Evolutionary conservation across 305 asterid species (phyloP).

Genomic region (Rubia peregrina): DNA sequence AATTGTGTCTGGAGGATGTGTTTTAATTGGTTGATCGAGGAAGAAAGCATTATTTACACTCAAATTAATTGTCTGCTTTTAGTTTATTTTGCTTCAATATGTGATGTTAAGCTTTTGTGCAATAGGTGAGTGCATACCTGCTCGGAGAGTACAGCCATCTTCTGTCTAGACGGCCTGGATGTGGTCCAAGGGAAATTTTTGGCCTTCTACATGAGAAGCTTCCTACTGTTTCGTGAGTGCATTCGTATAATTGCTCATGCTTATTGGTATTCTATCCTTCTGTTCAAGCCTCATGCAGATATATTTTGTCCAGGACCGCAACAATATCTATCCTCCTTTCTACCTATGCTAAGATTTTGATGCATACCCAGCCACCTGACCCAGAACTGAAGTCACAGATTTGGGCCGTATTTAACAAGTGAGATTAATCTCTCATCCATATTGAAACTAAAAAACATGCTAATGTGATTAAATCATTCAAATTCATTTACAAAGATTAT

Average conservation of each 20-base stretch:
- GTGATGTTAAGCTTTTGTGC: slow-evolving; percentile 10
- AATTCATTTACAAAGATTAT: slow-evolving; percentile 17
- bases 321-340: slow-evolving; percentile 94
- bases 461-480: neutral
- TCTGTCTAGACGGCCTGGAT: slow-evolving; percentile 46
- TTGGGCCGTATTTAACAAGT: slow-evolving; percentile 49
- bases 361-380: slow-evolving; percentile 86
- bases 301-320: slow-evolving; percentile 55
- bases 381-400: slow-evolving; percentile 45
- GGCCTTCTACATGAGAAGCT: slow-evolving; percentile 84
- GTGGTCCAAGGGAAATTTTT: slow-evolving; percentile 82
- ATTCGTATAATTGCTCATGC: slow-evolving; percentile 10
- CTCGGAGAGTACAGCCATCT: slow-evolving; percentile 99
- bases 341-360: slow-evolving; percentile 51
- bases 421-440: slow-evolving; percentile 17
- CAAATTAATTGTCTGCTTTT: neutral
- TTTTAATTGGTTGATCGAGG: neutral
- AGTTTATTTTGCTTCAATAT: slow-evolving; percentile 9
- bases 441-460: slow-evolving; percentile 6
- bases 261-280: neutral
- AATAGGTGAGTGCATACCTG: slow-evolving; percentile 87
- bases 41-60: neutral
- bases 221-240: slow-evolving; percentile 93
- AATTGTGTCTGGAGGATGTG: neutral
- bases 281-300: slow-evolving; percentile 1